A percentile compares a stretch with the other conserved stretches of the same genome.
Evolutionary conservation across 257 asterid genomes (phyloP).

Genomic region (Solanum ossicruentum): DNA sequence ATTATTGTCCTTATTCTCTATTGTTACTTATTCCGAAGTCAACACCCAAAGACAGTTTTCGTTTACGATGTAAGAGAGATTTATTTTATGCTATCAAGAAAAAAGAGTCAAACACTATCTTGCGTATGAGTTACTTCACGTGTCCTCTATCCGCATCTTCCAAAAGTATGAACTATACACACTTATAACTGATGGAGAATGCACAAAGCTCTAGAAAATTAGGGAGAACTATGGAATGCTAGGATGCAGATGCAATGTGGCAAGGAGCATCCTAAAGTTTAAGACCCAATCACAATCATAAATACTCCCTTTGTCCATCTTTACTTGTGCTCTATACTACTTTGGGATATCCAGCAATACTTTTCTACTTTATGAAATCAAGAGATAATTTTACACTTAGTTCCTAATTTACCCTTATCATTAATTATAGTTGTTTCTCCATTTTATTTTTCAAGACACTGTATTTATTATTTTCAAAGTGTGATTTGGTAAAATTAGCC

Average conservation of each 20-base stretch:
- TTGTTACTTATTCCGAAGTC: not conserved
- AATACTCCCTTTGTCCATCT: not conserved
- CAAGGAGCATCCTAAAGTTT: not conserved
- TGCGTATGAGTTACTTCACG: not conserved
- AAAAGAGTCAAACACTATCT: not conserved
- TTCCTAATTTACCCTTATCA: no score
- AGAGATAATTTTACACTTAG: no score
- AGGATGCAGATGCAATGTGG: not conserved
- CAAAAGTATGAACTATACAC: not conserved
- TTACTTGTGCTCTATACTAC: no score
- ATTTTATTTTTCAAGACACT: no score
- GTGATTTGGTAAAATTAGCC: no score
- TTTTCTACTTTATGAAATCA: no score
- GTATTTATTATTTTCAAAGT: no score
- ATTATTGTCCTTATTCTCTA: not conserved
- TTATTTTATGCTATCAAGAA: not conserved
- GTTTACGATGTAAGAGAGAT: not conserved
- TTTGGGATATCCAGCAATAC: no score
- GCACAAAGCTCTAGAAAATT: not conserved
- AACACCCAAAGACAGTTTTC: not conserved
- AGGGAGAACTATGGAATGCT: not conserved
- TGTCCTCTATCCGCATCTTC: not conserved
- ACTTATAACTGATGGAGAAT: not conserved
- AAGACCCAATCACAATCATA: not conserved
- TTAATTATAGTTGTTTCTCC: no score